phyloP scores from a whole-genome alignment of 257 asterid genomes.

The Perilla frutescens region DNA sequence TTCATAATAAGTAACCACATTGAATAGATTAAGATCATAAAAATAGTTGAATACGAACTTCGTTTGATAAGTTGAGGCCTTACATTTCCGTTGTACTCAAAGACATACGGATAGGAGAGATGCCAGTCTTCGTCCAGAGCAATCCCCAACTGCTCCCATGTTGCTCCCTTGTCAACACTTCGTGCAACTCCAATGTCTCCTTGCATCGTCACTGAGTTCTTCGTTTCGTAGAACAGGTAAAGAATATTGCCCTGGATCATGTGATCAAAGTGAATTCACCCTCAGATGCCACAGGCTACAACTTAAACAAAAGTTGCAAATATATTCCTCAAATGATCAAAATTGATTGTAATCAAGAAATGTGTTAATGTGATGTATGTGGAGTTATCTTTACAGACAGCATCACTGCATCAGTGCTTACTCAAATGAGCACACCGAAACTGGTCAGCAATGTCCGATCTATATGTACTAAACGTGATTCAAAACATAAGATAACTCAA shows the following conservation, averaged over 20 bases:
- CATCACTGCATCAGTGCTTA: constrained; percentile 7
- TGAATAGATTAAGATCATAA: background rate
- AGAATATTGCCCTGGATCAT: constrained; percentile 71
- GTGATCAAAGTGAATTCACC: constrained; percentile 21
- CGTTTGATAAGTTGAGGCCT: constrained; percentile 36
- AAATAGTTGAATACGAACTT: background rate
- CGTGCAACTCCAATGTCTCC: constrained; percentile 96
- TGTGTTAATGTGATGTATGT: no score
- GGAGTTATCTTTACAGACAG: background rate
- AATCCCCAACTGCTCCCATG: constrained; percentile 91
- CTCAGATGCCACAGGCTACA: background rate
- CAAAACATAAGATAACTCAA: background rate
- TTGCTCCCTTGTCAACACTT: constrained; percentile 82
- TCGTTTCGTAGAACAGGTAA: constrained; percentile 83
- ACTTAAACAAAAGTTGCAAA: constrained; percentile 11
- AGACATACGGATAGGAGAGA: constrained; percentile 92
- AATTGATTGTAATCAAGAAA: no score
- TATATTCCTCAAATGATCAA: background rate
- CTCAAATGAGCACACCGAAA: background rate
- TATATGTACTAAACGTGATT: background rate
- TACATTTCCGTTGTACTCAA: constrained; percentile 85
- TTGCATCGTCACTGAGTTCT: constrained; percentile 86
- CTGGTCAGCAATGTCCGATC: background rate
- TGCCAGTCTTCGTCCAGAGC: constrained; percentile 98
- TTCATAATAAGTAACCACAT: background rate